Evolutionary conservation across 768 basidiomycete genomes (phyloP), one percentile per base, ranked within the genome.

Genomic region (Boletus huronensis): DNA sequence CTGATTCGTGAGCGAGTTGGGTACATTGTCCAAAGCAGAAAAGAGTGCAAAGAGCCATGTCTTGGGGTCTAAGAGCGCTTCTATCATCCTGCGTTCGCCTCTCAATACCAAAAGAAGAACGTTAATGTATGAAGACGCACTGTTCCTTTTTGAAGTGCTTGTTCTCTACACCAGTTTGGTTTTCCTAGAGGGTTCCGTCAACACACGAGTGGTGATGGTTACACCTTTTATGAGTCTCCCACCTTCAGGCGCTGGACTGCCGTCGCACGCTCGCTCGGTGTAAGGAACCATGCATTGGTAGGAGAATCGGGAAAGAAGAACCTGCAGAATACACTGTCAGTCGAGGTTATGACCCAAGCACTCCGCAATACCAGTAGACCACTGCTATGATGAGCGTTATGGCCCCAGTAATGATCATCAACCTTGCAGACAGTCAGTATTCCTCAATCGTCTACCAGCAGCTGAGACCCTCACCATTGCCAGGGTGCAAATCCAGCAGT

Each of bases 121-220:
- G 10, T 9, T 5, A 36, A n/a, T 14, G 14, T 2, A 19, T 26
- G 1, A 32, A 21, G 10, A 77, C 85, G 58, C 52, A 88, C 88
- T 91, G 89, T 35, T 88, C 85, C 50, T 76, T 81, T 73, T 91
- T 91, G 72, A 88, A 91, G 49, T 77, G 78, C 62, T 91, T 92
- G 64, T 88, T 90, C 70, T 90, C 89, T 10, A 90, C 80, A 29
- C 89, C 90, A 0, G 86, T 87, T 80, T 91, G 87, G 58, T 90
- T 89, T 69, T 75, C 79, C 82, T 84, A 58, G 6, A 21, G 11
- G 19, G 6, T 16, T 17, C 19, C 36, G 13, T 59, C 6, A 56
- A 29, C 43, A 39, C 32, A 17, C 13, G 3, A 21, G 31, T 31
- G 3, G 6, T 42, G 10, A 47, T 36, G 14, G 7, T 16, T 19